Percentiles rank a stretch among this genome's conserved stretches.
Conservation (phyloP, 2,329 filamentous ascomycete species). For the Ceratocystis colombiana region DNA sequence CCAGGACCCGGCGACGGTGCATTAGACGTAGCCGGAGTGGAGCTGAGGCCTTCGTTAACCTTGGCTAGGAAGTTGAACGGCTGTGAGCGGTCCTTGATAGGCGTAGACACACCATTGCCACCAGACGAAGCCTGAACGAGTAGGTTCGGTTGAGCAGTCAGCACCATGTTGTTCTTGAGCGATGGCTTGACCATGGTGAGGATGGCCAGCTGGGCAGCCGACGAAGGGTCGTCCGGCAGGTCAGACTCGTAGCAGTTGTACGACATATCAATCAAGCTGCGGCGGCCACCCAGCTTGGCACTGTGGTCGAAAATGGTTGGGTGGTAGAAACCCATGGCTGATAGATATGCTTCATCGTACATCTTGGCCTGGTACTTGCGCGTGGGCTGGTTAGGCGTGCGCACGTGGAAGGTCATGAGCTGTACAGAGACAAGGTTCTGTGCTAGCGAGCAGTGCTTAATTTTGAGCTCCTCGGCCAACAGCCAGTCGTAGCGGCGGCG, state of each 20-base stretch:
- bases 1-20: slow-evolving; percentile 83
- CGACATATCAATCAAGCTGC: slow-evolving; percentile 74
- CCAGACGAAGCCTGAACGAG: slow-evolving; percentile 34
- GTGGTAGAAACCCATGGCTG: slow-evolving; percentile 88
- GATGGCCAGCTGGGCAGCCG: slow-evolving; percentile 66
- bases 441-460: slow-evolving; percentile 82
- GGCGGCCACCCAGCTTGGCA: slow-evolving; percentile 65
- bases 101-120: slow-evolving; percentile 44
- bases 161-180: slow-evolving; percentile 33
- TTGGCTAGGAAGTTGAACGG: slow-evolving; percentile 57
- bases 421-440: slow-evolving; percentile 84
- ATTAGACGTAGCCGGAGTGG: slow-evolving; percentile 73
- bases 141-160: slow-evolving; percentile 34
- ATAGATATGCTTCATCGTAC: slow-evolving; percentile 91
- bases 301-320: slow-evolving; percentile 77
- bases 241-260: slow-evolving; percentile 90
- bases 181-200: slow-evolving; percentile 52
- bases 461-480: slow-evolving; percentile 89
- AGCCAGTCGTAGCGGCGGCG: slow-evolving; percentile 83
- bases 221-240: slow-evolving; percentile 75
- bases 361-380: slow-evolving; percentile 92
- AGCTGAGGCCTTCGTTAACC: slow-evolving; percentile 60
- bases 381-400: slow-evolving; percentile 78
- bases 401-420: slow-evolving; percentile 79
- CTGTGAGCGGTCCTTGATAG: slow-evolving; percentile 53